Percentiles rank a stretch among this genome's conserved stretches.
Conservation (phyloP, 2,329 filamentous ascomycete genomes). For the Colletotrichum sp. region DNA sequence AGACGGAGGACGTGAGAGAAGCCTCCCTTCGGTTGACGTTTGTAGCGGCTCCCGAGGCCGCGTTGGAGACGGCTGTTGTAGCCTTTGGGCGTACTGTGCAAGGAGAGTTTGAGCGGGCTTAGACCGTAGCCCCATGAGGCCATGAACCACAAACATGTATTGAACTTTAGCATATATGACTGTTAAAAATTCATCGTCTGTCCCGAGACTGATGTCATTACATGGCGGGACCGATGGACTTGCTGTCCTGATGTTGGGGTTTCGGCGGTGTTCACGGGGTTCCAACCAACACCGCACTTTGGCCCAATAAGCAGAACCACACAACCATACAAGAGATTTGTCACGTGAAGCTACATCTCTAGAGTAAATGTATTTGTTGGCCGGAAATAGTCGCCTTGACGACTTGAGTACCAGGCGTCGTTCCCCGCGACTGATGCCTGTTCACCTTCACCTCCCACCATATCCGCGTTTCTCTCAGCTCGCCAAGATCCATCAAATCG, state of each 20-base stretch:
- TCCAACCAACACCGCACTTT: neutral
- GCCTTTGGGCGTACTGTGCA: neutral
- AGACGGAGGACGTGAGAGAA: neutral
- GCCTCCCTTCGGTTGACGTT: neutral
- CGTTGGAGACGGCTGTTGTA: neutral
- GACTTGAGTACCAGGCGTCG: fast-evolving
- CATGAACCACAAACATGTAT: neutral
- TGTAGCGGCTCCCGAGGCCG: neutral
- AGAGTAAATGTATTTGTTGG: too few relatives aligned
- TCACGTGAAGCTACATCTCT: too few relatives aligned
- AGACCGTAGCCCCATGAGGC: neutral
- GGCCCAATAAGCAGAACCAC: neutral
- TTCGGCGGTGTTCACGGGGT: neutral
- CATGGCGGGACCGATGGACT: neutral
- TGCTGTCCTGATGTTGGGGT: too few relatives aligned
- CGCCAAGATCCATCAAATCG: too few relatives aligned
- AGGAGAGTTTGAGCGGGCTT: neutral
- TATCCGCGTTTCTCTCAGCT: too few relatives aligned
- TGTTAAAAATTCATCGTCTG: too few relatives aligned
- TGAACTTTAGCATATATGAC: neutral
- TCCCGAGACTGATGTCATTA: too few relatives aligned
- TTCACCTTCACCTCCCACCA: neutral
- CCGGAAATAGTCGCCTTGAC: neutral
- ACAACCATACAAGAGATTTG: neutral
- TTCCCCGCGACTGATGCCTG: neutral